Evolutionary conservation across 768 basidiomycete genomes (phyloP), one percentile per base, ranked within the genome.

Genomic region (Phlebiopsis gigantea): DNA sequence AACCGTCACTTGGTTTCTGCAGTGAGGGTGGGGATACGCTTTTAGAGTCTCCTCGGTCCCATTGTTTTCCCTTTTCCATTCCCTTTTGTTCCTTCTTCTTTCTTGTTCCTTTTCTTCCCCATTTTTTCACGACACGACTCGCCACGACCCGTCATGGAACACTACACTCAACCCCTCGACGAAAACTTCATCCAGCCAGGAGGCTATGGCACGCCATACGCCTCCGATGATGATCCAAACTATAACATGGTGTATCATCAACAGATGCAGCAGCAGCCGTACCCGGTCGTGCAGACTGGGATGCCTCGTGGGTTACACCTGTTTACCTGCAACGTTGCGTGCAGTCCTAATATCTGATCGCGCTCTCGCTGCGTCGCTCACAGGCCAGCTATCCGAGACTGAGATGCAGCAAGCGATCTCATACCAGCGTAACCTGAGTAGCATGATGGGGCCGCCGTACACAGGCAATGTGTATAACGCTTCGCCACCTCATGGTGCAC

Each of bases 401-500:
- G 87, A 90, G 71, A 74, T 89, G 63, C 85, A 84, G 71, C 82
- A 84, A 65, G 80, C 79, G 67, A 71, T 80, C 68, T 77, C 77
- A 72, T 83, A 84, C 69, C 71, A 70, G 45, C 73, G 75, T 71
- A 77, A 79, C 70, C 75, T 87, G 67, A 79, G 78, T 74, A 79
- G 77, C 74, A 78, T 88, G 77, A 80, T 86, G 75, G 74, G 81
- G 77, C 83, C 83, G 75, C 84, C 83, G 30, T 67, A 66, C 52
- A 60, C 64, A 39, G 68, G 68, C 70, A 77, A 79, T 75, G 84
- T 88, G 75, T 88, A 77, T 62, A 77, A 71, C 57, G 64, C 70
- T 43, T 67, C 70, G 50, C 66, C 70, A 59, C 87, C 84, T 79
- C 86, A 87, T 86, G 85, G 79, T 66, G 70, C 67, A 68, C 76